Base-by-base conservation (phyloP, 139 green algal genomes). In the Chlorella sp. region DNA sequence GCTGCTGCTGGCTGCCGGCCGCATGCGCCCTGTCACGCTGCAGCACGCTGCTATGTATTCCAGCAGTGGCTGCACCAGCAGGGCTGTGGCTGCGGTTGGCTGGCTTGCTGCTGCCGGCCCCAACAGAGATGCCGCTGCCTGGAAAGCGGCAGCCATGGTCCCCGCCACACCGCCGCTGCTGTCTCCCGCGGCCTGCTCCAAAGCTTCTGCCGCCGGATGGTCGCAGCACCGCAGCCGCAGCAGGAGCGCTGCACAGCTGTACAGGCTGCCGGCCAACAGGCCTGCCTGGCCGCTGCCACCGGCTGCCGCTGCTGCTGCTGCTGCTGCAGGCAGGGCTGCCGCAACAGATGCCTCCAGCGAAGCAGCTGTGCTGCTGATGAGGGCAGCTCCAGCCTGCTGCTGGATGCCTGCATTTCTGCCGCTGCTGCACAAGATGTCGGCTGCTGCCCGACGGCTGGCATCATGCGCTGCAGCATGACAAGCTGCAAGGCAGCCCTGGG, bases 221-320 rank as follows among this genome's bases (percentile, higher is more conserved):
- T 74, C 51, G n/a, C 55, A 55, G 81, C 81, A 86, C 25, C 57
- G 81, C 81, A 86, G 56, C 11, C 55, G 69, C 34, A 86, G 81
- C 55, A 80, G 68, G 21, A 47, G 32, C 23, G 56, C 55, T 17
- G 51, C 47, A 56, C 81, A 30, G 39, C 69, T 25, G 38, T 65
- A 86, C 65, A 85, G 80, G 51, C 32, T 68, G 34, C 39, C 47
- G 1, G 69, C 34, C 44, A 65, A 30, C 65, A 38, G 20, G 0
- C 23, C 56, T 15, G 62, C 21, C 55, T 57, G 75, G 34, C 56
- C 55, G 32, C 56, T 23, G 55, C 56, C 55, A 12, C 55, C 32
- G 55, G 2, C 44, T 32, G 25, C 3, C 17, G n/a, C 30, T 13
- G 60, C 79, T 39, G 41, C 47, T 1, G 32, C 65, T 28, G 80